Percentiles rank a stretch among this genome's conserved stretches.
These are phyloP conservation scores for Pisolithus thermaeus DNA, from an alignment of 1,284 basidiomycete genomes.

Conservation along the genomic window DNA sequence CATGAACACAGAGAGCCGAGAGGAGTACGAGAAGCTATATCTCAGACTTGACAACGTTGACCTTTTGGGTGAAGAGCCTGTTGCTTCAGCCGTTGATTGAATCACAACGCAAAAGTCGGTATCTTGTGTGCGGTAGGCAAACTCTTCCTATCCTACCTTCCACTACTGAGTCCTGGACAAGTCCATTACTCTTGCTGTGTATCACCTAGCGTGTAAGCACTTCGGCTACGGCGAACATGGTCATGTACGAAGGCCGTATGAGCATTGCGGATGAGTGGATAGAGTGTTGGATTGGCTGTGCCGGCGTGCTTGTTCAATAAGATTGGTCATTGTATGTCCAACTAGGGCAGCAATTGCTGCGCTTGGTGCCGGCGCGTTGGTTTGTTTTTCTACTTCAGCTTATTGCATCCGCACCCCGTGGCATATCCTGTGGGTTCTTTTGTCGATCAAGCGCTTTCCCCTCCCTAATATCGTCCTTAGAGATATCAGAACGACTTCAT, in stretches of 20 bases:
- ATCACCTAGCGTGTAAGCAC: slow-evolving; percentile 53
- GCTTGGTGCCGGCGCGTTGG: slow-evolving; percentile 59
- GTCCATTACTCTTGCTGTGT: slow-evolving; percentile 55
- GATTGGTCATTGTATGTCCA: slow-evolving; percentile 63
- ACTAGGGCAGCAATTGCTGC: slow-evolving; percentile 57
- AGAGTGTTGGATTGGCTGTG: slow-evolving; percentile 76
- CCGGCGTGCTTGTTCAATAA: slow-evolving; percentile 58
- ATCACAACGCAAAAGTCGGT: slow-evolving; percentile 36
- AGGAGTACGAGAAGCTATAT: slow-evolving; percentile 53
- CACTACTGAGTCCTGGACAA: slow-evolving; percentile 43
- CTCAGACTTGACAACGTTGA: slow-evolving; percentile 59
- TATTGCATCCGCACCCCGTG: slow-evolving; percentile 60
- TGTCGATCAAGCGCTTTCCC: background rate
- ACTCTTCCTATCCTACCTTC: background rate
- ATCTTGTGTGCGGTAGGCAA: slow-evolving; percentile 36
- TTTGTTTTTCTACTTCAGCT: slow-evolving; percentile 61
- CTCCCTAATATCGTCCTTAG: slow-evolving; percentile 6
- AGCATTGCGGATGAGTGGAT: slow-evolving; percentile 50
- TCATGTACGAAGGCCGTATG: slow-evolving; percentile 25
- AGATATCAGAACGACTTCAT: slow-evolving; percentile 59
- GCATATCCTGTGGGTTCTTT: slow-evolving; percentile 50
- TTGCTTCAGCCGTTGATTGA: slow-evolving; percentile 17
- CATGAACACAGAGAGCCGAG: slow-evolving; percentile 71
- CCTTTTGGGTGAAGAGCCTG: slow-evolving; percentile 41
- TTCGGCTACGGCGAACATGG: slow-evolving; percentile 33